Conservation (phyloP, 2,329 filamentous ascomycete genomes). For the Fusarium annulatum region DNA sequence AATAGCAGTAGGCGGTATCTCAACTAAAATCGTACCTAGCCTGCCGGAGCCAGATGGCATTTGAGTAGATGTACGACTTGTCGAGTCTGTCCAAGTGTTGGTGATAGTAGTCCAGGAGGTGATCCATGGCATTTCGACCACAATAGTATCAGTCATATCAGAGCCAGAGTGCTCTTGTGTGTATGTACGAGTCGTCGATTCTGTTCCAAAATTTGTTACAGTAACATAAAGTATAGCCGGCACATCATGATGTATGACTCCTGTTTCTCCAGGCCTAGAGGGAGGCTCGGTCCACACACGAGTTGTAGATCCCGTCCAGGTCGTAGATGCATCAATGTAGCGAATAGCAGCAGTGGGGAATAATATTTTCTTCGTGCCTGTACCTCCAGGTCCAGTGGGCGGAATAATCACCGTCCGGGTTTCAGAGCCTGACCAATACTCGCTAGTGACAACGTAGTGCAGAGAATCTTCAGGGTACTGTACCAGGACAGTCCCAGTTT, state of each 20-base stretch:
- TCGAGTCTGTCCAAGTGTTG: not conserved
- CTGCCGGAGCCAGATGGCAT: not conserved
- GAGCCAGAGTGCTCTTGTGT: not conserved
- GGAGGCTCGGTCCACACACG: not conserved
- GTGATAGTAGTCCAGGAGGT: not conserved
- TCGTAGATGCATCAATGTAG: not conserved
- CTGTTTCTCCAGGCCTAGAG: not conserved
- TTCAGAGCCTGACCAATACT: not conserved
- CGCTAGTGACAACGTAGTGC: not conserved
- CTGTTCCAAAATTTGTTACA: not conserved
- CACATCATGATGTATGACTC: not conserved
- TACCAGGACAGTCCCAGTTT: not conserved
- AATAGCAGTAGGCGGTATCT: not conserved
- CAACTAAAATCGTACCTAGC: not conserved
- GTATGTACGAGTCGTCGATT: accelerated
- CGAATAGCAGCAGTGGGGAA: not conserved
- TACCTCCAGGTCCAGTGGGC: not conserved
- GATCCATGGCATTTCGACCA: not conserved
- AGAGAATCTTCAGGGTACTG: not conserved
- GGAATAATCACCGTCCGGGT: not conserved
- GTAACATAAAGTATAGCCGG: not conserved
- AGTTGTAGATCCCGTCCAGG: accelerated
- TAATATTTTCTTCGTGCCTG: not conserved
- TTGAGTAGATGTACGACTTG: not conserved
- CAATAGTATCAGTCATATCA: not conserved